Conservation (phyloP, 106 monocot species). For the Dendrobium catenatum region DNA sequence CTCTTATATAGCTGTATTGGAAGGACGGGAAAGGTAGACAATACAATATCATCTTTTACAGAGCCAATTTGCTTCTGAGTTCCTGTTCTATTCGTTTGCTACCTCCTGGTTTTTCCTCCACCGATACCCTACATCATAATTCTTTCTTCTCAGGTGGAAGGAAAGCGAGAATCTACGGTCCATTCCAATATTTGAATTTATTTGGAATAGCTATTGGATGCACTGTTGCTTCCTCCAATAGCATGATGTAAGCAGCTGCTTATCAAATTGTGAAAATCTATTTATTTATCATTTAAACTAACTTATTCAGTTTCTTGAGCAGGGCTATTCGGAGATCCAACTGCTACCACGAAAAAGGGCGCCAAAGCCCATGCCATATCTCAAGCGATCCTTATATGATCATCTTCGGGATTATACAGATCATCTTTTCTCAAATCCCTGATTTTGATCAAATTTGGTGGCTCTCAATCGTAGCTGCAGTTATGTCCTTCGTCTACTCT, state of each 20-base stretch:
- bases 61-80: too few relatives aligned
- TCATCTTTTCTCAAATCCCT: constrained; percentile 51
- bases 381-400: constrained; percentile 51
- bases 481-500: constrained; percentile 62
- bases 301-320: constrained; percentile 7
- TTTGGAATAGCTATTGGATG: constrained; percentile 68
- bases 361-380: constrained; percentile 28
- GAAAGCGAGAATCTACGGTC: constrained; percentile 54
- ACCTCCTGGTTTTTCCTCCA: too few relatives aligned
- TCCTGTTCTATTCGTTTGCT: too few relatives aligned
- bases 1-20: too few relatives aligned
- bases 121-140: too few relatives aligned
- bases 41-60: too few relatives aligned
- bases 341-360: constrained; percentile 50
- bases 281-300: neutral
- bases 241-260: constrained; percentile 51
- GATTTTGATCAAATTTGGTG: constrained; percentile 60
- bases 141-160: constrained; percentile 26
- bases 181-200: constrained; percentile 56
- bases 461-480: constrained; percentile 51
- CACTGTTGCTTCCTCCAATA: constrained; percentile 76
- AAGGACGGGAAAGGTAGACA: too few relatives aligned
- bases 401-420: constrained; percentile 31
- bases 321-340: constrained; percentile 45
- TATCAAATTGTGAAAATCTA: neutral